Base-by-base conservation (phyloP, 768 basidiomycete genomes). In the Cubamyces sp. region DNA sequence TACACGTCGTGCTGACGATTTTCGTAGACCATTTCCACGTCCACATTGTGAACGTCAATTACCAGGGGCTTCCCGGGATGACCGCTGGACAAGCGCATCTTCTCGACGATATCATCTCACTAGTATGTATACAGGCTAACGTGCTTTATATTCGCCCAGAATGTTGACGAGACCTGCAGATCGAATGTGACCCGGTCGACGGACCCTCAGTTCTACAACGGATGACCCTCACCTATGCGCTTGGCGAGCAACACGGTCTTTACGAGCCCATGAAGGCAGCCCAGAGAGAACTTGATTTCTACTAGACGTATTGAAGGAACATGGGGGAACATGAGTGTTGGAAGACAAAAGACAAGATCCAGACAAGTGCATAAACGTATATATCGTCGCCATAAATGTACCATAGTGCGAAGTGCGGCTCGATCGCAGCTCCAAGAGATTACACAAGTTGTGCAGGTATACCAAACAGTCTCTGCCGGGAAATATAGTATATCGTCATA, bases 31-130 rank as follows among this genome's bases (percentile, higher is more conserved):
- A 94, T 68, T 94, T 97, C 71, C 95, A 98, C 64, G 91, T 97
- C 3, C 95, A 98, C 67, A 88, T 96, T 54, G 92, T 94, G 26
- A 90, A 95, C 67, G 84, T 84, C 0, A 86, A 87, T 62, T 85
- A 90, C 65, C 74, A 72, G 1, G 81, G 86, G 15, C 73, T 79
- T 46, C 66, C 84, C 64, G 91, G 95, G 0, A 90, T 92, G 85
- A 77, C 82, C 0, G 90, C 94, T 0, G 96, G 94, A 1, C 96
- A 95, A 70, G 94, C 96, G 0, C 94, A 97, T 76, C 79, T 98
- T 14, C 79, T 99, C 9, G 96, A 98, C 67, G 94, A 97, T 74
- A 74, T 98, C 52, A 95, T 98, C 61, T 87, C 90, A 2, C 73
- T 96, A 75, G 94, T 95, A 42, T 40, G 83, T 70, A 16, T 16